Conservation (phyloP, 2,329 filamentous ascomycete species). For the Byssochlamys sp. region DNA sequence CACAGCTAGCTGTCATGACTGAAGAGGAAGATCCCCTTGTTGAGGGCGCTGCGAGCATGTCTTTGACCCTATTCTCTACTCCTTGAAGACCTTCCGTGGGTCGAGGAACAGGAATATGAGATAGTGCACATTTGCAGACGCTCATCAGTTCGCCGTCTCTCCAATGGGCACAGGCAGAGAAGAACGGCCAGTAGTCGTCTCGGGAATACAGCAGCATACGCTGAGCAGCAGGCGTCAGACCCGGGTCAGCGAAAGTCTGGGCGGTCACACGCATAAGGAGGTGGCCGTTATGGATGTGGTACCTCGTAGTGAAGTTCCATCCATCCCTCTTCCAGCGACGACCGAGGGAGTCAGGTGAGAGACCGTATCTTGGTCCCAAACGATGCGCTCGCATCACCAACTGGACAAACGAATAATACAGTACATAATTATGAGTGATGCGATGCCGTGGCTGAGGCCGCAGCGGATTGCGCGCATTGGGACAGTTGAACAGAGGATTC, state of each 20-base stretch:
- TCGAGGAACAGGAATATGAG: constrained; percentile 44
- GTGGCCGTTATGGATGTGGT: constrained; percentile 44
- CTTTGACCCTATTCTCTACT: constrained; percentile 34
- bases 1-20: constrained; percentile 28
- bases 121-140: constrained; percentile 52
- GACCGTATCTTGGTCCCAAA: constrained; percentile 41
- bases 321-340: constrained; percentile 47
- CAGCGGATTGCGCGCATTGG: constrained; percentile 42
- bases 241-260: constrained; percentile 43
- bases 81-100: constrained; percentile 30
- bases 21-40: constrained; percentile 37
- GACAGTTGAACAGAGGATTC: constrained; percentile 50
- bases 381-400: constrained; percentile 43
- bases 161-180: constrained; percentile 55
- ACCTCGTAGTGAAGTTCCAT: constrained; percentile 50
- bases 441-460: constrained; percentile 42
- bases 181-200: constrained; percentile 54
- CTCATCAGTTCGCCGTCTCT: constrained; percentile 51
- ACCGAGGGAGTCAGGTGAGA: constrained; percentile 37
- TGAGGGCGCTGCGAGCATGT: constrained; percentile 22
- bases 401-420: constrained; percentile 52
- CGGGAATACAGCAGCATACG: constrained; percentile 50
- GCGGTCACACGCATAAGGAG: constrained; percentile 52
- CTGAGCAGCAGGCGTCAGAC: constrained; percentile 42
- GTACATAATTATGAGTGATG: constrained; percentile 45